phyloP scores from a whole-genome alignment of 116 monocot species.

The Iris pallida region DNA sequence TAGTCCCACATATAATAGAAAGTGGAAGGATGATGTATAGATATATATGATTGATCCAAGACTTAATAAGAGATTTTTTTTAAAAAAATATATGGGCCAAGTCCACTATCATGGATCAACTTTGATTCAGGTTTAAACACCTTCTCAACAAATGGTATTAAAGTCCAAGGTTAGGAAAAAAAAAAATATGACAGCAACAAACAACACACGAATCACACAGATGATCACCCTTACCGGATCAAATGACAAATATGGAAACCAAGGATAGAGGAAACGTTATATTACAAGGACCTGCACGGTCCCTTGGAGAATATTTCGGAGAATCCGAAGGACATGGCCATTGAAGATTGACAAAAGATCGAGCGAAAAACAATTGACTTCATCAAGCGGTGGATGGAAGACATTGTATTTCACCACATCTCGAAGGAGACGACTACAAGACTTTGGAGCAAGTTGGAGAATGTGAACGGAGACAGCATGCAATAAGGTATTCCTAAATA shows the following conservation, averaged over 20 bases:
- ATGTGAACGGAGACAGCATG: background rate
- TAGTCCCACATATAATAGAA: no score
- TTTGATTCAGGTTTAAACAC: no score
- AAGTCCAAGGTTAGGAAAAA: no score
- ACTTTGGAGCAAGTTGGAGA: background rate
- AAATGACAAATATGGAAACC: background rate
- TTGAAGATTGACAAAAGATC: background rate
- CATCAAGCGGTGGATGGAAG: background rate
- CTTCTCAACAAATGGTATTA: no score
- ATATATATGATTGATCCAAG: no score
- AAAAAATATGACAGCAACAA: no score
- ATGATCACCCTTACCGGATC: background rate
- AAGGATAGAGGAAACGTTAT: background rate
- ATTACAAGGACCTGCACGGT: background rate
- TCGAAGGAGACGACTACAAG: background rate
- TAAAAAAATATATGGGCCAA: no score
- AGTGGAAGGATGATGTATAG: no score
- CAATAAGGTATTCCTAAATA: no score
- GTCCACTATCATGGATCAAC: no score
- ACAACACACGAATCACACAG: no score
- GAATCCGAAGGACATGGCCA: background rate
- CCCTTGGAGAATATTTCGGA: background rate
- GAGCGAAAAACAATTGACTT: background rate
- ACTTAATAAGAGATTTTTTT: no score
- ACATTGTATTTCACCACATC: background rate